Evolutionary conservation across 2,329 filamentous ascomycete genomes (phyloP), one percentile per base, ranked within the genome.

Genomic region (Colletotrichum incanum): DNA sequence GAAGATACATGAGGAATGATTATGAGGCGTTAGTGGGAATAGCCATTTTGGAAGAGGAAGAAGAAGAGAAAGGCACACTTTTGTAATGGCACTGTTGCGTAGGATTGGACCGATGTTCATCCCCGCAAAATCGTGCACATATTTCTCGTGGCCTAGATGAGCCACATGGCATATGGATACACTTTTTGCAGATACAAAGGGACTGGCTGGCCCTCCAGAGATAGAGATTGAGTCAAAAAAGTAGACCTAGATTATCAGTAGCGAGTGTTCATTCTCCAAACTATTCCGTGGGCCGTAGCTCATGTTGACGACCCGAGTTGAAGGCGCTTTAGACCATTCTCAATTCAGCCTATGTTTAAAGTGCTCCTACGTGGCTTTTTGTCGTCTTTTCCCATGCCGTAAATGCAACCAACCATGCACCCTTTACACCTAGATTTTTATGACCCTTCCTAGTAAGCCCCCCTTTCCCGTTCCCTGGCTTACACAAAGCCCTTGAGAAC

Each of bases 401-500:
- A 49, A 61, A 39, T 47, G 31, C 64, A 55, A 66, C 64, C 61
- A 41, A 43, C 45, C 61, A 50, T 59, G 63, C 37, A 65, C 54
- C 62, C 14, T 31, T 31, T 54, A 39, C 52, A 49, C 54, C 52
- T 20, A 26, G 39, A 34, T 39, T 31, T 43, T 55, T 67, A 43
- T 37, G 31, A 47, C n/a, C 47, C 23, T 28, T 47, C 23, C 6
- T 28, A 39, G 12, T 6, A 26, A 14, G 3, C 4, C 26, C 3
- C 61, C 55, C 7, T 4, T 65, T 4, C 41, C 4, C 54, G 28
- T 16, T 26, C 6, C 16, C 20, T 14, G 14, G 34, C 63, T 82
- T 86, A 95, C 74, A 95, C 87, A 79, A 92, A 94, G 6, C 95
- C 96, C 86, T 97, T 97, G 75, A 98, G 89, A 14, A 98, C 92